Conservation (phyloP, 108 stramenopile genomes). For the Cyclotella distinguenda region DNA sequence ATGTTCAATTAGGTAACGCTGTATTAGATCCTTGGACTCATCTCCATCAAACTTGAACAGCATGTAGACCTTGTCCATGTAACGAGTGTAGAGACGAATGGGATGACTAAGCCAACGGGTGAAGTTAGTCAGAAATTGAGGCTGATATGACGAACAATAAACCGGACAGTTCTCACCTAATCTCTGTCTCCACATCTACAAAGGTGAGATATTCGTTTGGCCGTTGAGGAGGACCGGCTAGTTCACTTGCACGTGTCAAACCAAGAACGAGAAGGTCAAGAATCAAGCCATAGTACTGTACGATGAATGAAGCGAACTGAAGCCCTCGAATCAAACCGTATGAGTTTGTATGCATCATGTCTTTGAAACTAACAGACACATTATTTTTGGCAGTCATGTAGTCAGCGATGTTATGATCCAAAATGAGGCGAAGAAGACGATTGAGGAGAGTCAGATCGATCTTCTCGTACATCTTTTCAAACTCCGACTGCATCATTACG, state of each 20-base stretch:
- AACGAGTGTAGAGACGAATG: slow-evolving; percentile 97
- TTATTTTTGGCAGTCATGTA: slow-evolving; percentile 99
- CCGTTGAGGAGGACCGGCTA: slow-evolving; percentile 94
- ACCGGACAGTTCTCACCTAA: too few relatives aligned
- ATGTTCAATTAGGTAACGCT: slow-evolving; percentile 97
- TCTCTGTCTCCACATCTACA: slow-evolving; percentile 94
- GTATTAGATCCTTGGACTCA: slow-evolving; percentile 96
- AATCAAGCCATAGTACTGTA: slow-evolving; percentile 98
- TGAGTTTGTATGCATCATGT: slow-evolving; percentile 99
- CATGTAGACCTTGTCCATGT: slow-evolving; percentile 97
- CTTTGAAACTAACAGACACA: slow-evolving; percentile 93
- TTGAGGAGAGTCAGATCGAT: slow-evolving; percentile 97
- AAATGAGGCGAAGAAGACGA: slow-evolving; percentile 94
- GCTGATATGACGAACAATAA: too few relatives aligned
- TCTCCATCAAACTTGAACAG: slow-evolving; percentile 94
- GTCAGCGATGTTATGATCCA: slow-evolving; percentile 99
- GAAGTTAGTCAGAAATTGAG: too few relatives aligned
- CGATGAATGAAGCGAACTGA: slow-evolving; percentile 95
- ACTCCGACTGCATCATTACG: slow-evolving; percentile 94
- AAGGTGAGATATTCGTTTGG: slow-evolving; percentile 98
- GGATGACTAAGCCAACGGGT: too few relatives aligned
- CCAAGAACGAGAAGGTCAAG: slow-evolving; percentile 96
- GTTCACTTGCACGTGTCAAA: slow-evolving; percentile 94
- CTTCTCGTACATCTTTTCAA: slow-evolving; percentile 98
- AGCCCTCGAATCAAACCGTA: slow-evolving; percentile 97